A percentile compares a stretch with the other conserved stretches of the same genome.
These are phyloP conservation scores for Globisporangium cederbergense DNA, from an alignment of 352 stramenopile species.

Conservation along the genomic window DNA sequence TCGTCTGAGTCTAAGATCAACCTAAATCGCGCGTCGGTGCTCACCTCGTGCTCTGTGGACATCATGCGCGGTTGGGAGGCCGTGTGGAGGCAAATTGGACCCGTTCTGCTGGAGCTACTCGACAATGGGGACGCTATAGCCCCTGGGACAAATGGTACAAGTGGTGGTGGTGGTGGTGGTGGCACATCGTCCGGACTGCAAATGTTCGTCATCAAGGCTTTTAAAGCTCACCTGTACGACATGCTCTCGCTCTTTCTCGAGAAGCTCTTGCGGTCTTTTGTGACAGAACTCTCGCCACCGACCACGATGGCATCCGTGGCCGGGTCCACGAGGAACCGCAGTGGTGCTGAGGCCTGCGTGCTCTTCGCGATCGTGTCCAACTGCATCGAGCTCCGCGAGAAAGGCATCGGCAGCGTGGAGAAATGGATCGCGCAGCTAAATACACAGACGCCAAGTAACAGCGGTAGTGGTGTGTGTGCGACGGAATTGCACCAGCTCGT, in stretches of 20 bases:
- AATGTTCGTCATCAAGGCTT: slow-evolving; percentile 27
- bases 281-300: slow-evolving; percentile 31
- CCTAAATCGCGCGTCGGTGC: slow-evolving; percentile 40
- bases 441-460: slow-evolving; percentile 17
- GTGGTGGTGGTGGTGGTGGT: not conserved
- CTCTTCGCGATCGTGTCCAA: slow-evolving; percentile 70
- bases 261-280: slow-evolving; percentile 44
- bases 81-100: slow-evolving; percentile 52
- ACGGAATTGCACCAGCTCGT: slow-evolving; percentile 37
- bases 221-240: slow-evolving; percentile 39
- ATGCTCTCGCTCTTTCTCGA: slow-evolving; percentile 55
- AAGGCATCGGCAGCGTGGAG: slow-evolving; percentile 38
- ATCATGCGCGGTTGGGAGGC: slow-evolving; percentile 44
- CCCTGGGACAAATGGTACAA: slow-evolving; percentile 7
- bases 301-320: slow-evolving; percentile 30
- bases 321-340: slow-evolving; percentile 19
- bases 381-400: slow-evolving; percentile 66
- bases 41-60: slow-evolving; percentile 42
- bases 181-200: slow-evolving; percentile 11
- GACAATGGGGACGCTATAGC: slow-evolving; percentile 18
- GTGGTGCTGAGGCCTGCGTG: slow-evolving; percentile 45
- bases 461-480: slow-evolving; percentile 1
- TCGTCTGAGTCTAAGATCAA: slow-evolving; percentile 72
- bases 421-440: slow-evolving; percentile 42
- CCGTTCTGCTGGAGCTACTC: slow-evolving; percentile 45